A percentile compares a stretch with the other conserved stretches of the same genome.
Conservation (phyloP, 78 protist genomes). For the Thecamonas trahens region DNA sequence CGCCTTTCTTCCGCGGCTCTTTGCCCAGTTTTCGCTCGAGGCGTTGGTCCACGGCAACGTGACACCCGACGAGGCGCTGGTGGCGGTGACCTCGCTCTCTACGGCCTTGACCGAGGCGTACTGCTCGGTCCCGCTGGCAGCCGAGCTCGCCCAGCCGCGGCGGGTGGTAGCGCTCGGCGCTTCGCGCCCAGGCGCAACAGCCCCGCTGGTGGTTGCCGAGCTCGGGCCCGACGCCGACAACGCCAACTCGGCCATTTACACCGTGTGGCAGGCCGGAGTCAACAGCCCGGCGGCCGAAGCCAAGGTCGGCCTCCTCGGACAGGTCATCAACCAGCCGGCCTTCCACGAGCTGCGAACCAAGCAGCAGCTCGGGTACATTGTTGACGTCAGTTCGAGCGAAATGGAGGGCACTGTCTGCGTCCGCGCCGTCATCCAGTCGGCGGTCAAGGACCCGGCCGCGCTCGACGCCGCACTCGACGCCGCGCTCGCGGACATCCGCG, state of each 20-base stretch:
- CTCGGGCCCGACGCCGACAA: not conserved
- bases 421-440: too few species aligned
- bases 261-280: not conserved
- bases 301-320: not conserved
- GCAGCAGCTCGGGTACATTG: constrained; percentile 50
- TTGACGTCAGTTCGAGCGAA: too few species aligned
- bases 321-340: constrained; percentile 11
- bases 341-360: constrained; percentile 53
- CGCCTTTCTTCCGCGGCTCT: not conserved
- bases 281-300: not conserved
- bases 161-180: too few species aligned
- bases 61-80: not conserved
- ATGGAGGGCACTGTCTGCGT: too few species aligned
- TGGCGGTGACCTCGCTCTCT: not conserved
- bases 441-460: too few species aligned
- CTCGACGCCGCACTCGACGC: too few species aligned
- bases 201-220: too few species aligned
- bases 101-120: too few species aligned
- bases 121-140: too few species aligned
- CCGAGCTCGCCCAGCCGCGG: too few species aligned
- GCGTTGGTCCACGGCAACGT: not conserved
- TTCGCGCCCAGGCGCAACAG: too few species aligned
- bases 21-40: not conserved
- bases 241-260: not conserved
- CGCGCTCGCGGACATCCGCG: too few species aligned